These are phyloP conservation scores for Microdochium trichocladiopsis DNA, from an alignment of 2,329 filamentous ascomycete species.

Conservation along the genomic window DNA sequence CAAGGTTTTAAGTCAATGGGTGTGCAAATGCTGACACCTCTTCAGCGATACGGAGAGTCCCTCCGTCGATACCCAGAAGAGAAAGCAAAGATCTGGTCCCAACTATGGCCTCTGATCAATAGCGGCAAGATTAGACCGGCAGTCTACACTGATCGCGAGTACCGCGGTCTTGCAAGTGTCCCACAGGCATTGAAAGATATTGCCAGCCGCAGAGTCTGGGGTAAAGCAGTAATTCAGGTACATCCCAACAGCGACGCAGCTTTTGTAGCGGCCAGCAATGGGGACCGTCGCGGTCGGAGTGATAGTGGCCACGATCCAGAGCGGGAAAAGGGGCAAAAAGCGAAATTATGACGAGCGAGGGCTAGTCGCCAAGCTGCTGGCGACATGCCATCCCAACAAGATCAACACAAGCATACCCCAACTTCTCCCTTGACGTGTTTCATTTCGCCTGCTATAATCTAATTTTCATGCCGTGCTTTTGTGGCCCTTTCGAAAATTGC, in stretches of 20 bases:
- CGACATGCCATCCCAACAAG: no score
- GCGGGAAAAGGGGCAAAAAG: no score
- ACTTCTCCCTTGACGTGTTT: no score
- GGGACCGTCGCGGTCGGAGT: no score
- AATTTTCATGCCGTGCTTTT: neutral
- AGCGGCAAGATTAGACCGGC: conserved; percentile 40
- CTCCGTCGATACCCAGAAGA: conserved; percentile 39
- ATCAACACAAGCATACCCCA: no score
- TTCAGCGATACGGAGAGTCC: conserved; percentile 52
- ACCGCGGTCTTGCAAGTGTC: conserved; percentile 41
- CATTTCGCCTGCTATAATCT: neutral
- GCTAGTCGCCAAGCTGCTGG: no score
- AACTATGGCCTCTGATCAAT: conserved; percentile 38
- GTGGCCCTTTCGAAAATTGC: neutral
- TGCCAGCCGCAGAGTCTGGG: conserved; percentile 40
- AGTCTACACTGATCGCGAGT: conserved; percentile 35
- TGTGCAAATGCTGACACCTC: no score
- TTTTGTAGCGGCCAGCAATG: no score
- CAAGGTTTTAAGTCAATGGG: neutral
- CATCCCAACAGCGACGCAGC: conserved; percentile 2
- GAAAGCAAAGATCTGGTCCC: conserved; percentile 40
- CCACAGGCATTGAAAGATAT: conserved; percentile 43
- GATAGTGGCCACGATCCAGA: no score
- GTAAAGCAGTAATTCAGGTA: conserved; percentile 47
- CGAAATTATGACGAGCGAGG: no score